Base-by-base conservation (phyloP, 176 grass and related monocot genomes). In the Oryza meridionalis region DNA sequence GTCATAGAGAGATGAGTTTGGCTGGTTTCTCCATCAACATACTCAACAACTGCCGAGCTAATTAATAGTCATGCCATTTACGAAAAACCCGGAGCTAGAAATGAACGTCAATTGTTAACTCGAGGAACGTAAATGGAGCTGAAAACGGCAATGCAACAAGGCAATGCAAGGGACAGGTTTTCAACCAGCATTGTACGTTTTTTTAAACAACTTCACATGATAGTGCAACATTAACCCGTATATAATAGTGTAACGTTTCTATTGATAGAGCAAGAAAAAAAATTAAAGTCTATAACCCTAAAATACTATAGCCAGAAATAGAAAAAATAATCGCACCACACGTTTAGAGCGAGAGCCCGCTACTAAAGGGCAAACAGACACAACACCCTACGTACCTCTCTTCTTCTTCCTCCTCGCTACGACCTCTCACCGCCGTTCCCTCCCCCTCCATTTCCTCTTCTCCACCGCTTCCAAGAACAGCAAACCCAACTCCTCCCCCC, bases 351-450 rank as follows among this genome's bases (percentile, higher is more conserved):
- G 2, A 31, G 2, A 31, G 29, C 1, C 29, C 2, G 29, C 29
- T 31, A 31, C 29, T 31, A 2, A 31, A 31, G 29, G 29, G 29
- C 29, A 3, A 31, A 31, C 29, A 2, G 29, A 31, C 29, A 31
- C 29, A 31, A 31, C 29, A 31, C 29, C 29, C 27, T 7, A 43
- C 10, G 9, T 29, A 17, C 50, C 38, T 11, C 9, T 82, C 73
- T 7, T 78, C 75, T 37, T 73, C 68, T 69, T 38, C 38, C 84
- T 76, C 73, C 72, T 24, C 22, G n/a, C 58, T 37, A 87, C 44
- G 24, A 79, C 50, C 70, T 51, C 88, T 88, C 87, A 46, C 40
- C 12, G 70, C 79, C 90, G 11, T 65, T 76, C 77, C 77, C 38
- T 73, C 49, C 14, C 14, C 27, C 83, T 81, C 77, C 78, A 53